Evolutionary conservation across 2,329 filamentous ascomycete genomes (phyloP), one percentile per base, ranked within the genome.

Genomic region (Blumeriella jaapii): DNA sequence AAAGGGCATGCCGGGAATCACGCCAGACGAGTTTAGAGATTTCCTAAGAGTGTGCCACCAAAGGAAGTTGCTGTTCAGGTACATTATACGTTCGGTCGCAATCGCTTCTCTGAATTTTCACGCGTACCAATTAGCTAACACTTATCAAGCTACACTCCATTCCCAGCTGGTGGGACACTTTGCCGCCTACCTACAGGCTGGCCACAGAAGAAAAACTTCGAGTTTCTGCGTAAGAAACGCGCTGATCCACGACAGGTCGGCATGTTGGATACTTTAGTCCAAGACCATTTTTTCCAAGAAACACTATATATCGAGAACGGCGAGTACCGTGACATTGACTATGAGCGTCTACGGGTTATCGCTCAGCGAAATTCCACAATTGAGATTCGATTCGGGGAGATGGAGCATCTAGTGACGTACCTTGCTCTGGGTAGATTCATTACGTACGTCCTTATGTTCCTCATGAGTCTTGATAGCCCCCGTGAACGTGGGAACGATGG

Each of bases 271-370:
- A n/a, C n/a, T n/a, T n/a, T n/a, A n/a, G n/a, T n/a, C n/a, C n/a
- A n/a, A n/a, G n/a, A n/a, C n/a, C n/a, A n/a, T n/a, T n/a, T n/a
- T n/a, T 23, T 32, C 23, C 23, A 19, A 18, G 11, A 27, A 14
- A 28, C 3, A 3, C 6, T 38, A 14, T 38, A 32, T 12, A 15
- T 4, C 3, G 35, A 27, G 4, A 28, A 20, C 19, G 35, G 35
- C 15, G 35, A 38, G 29, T 32, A 29, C 11, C 13, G 35, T 6
- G 29, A 38, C 20, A 28, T 38, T 2, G 23, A 38, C 24, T 23
- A 23, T 12, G 34, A 24, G 14, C 7, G 12, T 7, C 15, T 36
- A 11, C 13, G 34, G 9, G 9, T 5, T 4, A 18, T 23, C n/a
- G 7, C 15, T 6, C 30, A 13, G 12, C 15, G 11, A 10, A 18